Evolutionary conservation across 208 protist genomes (phyloP).

Genomic region (Balamuthia mandrillaris): DNA sequence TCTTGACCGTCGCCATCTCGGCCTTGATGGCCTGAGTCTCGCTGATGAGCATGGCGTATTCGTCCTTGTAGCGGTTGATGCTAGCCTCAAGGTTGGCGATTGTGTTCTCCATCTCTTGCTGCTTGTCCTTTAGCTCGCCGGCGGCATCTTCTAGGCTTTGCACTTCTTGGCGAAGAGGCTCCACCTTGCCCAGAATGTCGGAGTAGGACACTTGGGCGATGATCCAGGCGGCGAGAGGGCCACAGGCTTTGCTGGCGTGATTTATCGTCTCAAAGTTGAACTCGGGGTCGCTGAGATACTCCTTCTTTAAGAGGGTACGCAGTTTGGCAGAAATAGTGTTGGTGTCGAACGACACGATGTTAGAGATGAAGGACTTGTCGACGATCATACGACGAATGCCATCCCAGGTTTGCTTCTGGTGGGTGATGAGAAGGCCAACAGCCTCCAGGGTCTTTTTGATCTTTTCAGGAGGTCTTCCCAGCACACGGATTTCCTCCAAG

Average conservation of each 20-base stretch:
- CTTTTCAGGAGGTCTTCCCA: conserved; percentile 90
- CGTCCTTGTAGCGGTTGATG: conserved; percentile 82
- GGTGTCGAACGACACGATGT: conserved; percentile 91
- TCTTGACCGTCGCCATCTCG: conserved; percentile 76
- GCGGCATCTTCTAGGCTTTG: conserved; percentile 79
- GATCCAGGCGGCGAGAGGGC: conserved; percentile 94
- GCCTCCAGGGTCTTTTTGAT: conserved; percentile 80
- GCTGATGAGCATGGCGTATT: conserved; percentile 90
- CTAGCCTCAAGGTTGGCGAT: conserved; percentile 82
- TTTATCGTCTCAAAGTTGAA: conserved; percentile 91
- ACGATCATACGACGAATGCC: conserved; percentile 23
- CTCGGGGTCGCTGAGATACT: conserved; percentile 75
- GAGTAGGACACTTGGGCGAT: conserved; percentile 87
- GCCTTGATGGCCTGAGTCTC: conserved; percentile 86
- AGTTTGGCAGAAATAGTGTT: conserved; percentile 60
- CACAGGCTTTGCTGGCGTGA: conserved; percentile 91
- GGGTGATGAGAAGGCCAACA: conserved; percentile 60
- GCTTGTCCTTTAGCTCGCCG: conserved; percentile 59
- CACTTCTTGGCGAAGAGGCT: conserved; percentile 89
- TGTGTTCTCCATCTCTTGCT: conserved; percentile 61
- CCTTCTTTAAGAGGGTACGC: conserved; percentile 60
- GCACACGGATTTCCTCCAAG: conserved; percentile 93
- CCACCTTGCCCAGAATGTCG: conserved; percentile 84
- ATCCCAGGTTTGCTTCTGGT: conserved; percentile 40
- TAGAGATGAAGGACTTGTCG: conserved; percentile 41